Conservation (phyloP, 371 early-diverging fungal genomes). For the Mortierella sp. region DNA sequence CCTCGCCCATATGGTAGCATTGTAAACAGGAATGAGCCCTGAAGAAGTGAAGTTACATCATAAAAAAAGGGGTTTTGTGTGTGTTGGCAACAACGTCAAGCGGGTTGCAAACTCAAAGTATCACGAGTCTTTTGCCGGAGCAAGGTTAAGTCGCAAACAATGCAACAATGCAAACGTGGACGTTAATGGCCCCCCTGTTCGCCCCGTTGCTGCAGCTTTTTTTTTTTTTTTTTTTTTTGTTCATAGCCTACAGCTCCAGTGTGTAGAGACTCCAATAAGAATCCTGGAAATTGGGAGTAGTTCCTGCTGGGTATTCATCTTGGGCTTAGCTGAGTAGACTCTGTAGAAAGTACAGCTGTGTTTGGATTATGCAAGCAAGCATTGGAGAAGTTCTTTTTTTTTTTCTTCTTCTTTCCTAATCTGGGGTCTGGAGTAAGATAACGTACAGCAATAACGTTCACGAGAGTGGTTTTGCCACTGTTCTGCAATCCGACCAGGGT, state of each 20-base stretch:
- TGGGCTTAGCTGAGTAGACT: too few species aligned
- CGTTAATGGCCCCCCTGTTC: too few species aligned
- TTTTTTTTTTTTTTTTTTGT: too few species aligned
- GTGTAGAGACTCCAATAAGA: too few species aligned
- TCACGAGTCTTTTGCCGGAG: slow-evolving; percentile 7
- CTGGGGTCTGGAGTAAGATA: background rate
- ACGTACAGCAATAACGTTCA: slow-evolving; percentile 96
- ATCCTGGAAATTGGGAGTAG: too few species aligned
- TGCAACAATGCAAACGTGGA: background rate
- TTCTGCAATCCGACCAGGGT: slow-evolving; percentile 98
- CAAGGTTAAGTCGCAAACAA: background rate
- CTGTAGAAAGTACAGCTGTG: background rate
- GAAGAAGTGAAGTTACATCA: background rate
- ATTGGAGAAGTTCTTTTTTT: background rate
- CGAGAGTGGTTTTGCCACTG: slow-evolving; percentile 97
- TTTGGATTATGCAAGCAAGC: too few species aligned
- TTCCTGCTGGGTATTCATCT: too few species aligned
- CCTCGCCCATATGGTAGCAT: background rate
- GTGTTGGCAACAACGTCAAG: slow-evolving; percentile 1
- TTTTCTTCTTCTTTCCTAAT: too few species aligned
- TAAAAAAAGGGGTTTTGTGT: slow-evolving; percentile 14
- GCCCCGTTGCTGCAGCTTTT: too few species aligned
- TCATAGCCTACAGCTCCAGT: too few species aligned
- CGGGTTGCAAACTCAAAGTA: background rate
- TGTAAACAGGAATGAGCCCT: slow-evolving; percentile 3